Base-by-base conservation (phyloP, 2,329 filamentous ascomycete species). In the Talaromyces sp. region DNA sequence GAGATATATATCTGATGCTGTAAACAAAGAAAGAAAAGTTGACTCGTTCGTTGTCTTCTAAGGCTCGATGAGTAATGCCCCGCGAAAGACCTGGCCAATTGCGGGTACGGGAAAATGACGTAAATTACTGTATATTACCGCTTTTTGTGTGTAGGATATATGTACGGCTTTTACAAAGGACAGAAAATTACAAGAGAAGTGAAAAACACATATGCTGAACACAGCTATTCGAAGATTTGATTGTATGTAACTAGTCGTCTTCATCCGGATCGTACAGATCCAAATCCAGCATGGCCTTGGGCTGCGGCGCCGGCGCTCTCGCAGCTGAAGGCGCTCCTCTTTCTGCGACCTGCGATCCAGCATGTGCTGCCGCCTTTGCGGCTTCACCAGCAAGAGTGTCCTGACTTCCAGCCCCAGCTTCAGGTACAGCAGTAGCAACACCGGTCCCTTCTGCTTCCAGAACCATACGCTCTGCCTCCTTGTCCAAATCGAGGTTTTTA, bases 401-500 rank as follows among this genome's bases (percentile, higher is more conserved):
- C 54, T 74, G 74, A 6, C 70, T 77, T 66, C 60, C 54, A 56
- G n/a, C 39, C 56, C 60, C 51, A 59, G 80, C 53, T 79, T 78
- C 65, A 69, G 75, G 63, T 76, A 78, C n/a, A 79, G 81, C 2
- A 68, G 75, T 71, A 75, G 80, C 63, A 75, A 76, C 67, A 70
- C 83, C 64, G 73, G 83, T 63, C 71, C 89, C 68, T 81, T 84
- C 57, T 80, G 88, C 53, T 73, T 88, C 30, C 81, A 88, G 13
- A 15, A 80, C 71, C 63, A 79, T 58, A 51, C 74, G 70, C 47
- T 78, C 76, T 13, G 79, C 73, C 63, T 80, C 77, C 54, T 68
- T 70, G 67, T 86, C 72, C 77, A 87, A 61, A 78, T 91, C 70
- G 76, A 81, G 62, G 70, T 90, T 69, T 79, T 95, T 68, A 78